phyloP scores from a whole-genome alignment of 2,329 filamentous ascomycete species.

The Monosporascus ibericus region DNA sequence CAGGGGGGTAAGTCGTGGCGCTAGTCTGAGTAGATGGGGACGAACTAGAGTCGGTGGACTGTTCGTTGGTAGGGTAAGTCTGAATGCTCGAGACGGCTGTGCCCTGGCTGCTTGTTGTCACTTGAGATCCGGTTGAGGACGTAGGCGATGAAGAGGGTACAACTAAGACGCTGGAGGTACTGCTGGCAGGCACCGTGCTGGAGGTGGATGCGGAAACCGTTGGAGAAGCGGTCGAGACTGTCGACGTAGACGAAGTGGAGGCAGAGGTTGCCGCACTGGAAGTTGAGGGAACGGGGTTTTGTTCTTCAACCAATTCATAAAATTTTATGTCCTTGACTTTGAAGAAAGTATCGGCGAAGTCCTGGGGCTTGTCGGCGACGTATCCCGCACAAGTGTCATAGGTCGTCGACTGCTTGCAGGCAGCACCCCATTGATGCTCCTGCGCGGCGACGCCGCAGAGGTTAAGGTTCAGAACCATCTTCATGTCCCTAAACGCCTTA shows the following conservation, averaged over 20 bases:
- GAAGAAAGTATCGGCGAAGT: slow-evolving; percentile 14
- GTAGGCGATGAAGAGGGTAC: neutral
- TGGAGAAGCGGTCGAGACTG: neutral
- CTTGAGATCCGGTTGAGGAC: neutral
- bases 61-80: neutral
- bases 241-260: slow-evolving; percentile 4
- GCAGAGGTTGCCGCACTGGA: neutral
- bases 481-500: slow-evolving; percentile 21
- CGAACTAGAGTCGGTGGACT: neutral
- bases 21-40: neutral
- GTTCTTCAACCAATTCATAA: slow-evolving; percentile 4
- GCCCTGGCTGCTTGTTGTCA: slow-evolving; percentile 1
- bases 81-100: neutral
- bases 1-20: neutral
- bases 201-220: neutral
- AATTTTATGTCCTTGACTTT: slow-evolving; percentile 16
- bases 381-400: slow-evolving; percentile 12
- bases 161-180: slow-evolving; percentile 1
- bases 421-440: slow-evolving; percentile 13
- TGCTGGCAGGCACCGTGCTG: neutral
- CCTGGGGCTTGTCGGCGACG: slow-evolving; percentile 11
- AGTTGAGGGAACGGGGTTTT: neutral
- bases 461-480: slow-evolving; percentile 21
- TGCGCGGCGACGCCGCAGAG: slow-evolving; percentile 14
- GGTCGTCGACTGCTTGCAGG: slow-evolving; percentile 14